Evolutionary conservation across 2,329 filamentous ascomycete genomes (phyloP).

Genomic region (Knufia petricola): DNA sequence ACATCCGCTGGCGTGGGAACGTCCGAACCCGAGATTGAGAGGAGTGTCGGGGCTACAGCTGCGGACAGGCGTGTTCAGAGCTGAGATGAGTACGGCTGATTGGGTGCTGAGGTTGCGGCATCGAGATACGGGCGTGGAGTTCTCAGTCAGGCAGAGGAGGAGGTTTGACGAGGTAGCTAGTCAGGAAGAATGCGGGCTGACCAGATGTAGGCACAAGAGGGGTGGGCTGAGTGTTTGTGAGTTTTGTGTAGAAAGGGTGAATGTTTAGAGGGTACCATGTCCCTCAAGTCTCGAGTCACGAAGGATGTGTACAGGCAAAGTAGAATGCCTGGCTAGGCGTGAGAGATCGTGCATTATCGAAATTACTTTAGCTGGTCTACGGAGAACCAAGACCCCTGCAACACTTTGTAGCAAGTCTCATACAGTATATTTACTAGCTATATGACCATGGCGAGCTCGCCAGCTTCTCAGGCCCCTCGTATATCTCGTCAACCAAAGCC

Average conservation of each 20-base stretch:
- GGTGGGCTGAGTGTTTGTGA: neutral
- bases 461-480: no score
- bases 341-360: no score
- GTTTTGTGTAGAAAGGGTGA: neutral
- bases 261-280: no score
- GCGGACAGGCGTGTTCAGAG: constrained; percentile 2
- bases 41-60: neutral
- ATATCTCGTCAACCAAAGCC: no score
- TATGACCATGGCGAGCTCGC: no score
- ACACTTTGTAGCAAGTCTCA: no score
- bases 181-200: constrained; percentile 3
- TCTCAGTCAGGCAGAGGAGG: neutral
- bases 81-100: constrained; percentile 6
- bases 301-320: no score
- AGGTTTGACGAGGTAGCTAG: neutral
- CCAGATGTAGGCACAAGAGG: constrained; percentile 3
- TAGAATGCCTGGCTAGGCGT: no score
- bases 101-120: constrained; percentile 7
- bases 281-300: no score
- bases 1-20: neutral
- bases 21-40: neutral
- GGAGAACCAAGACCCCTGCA: no score
- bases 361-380: no score
- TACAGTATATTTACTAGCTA: no score
- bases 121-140: neutral